Conservation (phyloP, 2,329 filamentous ascomycete genomes). For the Diaporthe australafricana region DNA sequence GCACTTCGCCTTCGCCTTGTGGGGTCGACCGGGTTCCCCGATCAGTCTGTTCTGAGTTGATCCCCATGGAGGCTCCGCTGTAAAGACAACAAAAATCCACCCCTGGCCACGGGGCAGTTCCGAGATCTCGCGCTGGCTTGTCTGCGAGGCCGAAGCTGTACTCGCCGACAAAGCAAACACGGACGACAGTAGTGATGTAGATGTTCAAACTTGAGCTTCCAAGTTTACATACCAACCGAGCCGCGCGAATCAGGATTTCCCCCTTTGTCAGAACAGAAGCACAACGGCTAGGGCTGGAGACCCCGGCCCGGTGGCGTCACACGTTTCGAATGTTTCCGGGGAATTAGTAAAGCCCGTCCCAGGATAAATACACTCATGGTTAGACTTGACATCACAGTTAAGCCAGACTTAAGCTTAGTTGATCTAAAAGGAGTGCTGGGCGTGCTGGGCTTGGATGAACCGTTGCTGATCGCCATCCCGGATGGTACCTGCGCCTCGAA, state of each 20-base stretch:
- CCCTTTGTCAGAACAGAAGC: neutral
- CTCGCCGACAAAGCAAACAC: neutral
- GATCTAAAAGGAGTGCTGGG: conserved; percentile 23
- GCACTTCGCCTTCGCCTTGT: conserved; percentile 27
- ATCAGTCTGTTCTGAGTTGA: neutral
- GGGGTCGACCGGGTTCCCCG: conserved; percentile 17
- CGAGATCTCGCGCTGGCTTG: neutral
- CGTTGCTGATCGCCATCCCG: conserved; percentile 9
- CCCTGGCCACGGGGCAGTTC: conserved; percentile 1
- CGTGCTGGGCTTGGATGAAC: neutral
- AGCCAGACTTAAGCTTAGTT: conserved; percentile 27
- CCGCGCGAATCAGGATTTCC: neutral
- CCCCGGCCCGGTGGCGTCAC: neutral
- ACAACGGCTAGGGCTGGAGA: neutral
- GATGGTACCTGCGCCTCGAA: conserved; percentile 17
- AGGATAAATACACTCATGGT: neutral
- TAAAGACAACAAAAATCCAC: conserved; percentile 17
- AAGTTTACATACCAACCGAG: neutral
- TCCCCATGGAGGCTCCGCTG: conserved; percentile 11
- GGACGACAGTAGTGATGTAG: neutral
- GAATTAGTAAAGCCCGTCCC: neutral
- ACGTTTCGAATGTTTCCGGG: neutral
- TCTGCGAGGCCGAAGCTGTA: neutral
- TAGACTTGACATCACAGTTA: conserved; percentile 28
- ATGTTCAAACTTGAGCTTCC: neutral